Conservation (phyloP, 805 yeast genomes). For the Metschnikowia gelsemii region DNA sequence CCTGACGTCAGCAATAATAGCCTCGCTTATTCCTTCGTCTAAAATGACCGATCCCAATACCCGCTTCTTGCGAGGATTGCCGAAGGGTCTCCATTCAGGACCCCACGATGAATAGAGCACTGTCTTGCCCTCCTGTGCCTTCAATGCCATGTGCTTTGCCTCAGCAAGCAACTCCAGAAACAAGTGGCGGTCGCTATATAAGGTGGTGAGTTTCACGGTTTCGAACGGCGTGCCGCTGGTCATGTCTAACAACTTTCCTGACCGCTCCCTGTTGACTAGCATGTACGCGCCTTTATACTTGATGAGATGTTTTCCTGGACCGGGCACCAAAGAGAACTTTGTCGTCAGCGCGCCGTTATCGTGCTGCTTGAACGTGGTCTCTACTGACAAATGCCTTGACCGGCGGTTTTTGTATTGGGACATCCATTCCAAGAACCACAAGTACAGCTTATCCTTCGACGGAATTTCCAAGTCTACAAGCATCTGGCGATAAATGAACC, state of each 20-base stretch:
- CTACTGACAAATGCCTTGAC: slow-evolving; percentile 86
- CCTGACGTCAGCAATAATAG: slow-evolving; percentile 65
- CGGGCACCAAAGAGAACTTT: slow-evolving; percentile 88
- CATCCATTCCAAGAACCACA: slow-evolving; percentile 98
- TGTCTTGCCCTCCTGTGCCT: slow-evolving; percentile 86
- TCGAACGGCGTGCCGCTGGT: slow-evolving; percentile 93
- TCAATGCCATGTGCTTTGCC: slow-evolving; percentile 80
- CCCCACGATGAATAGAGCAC: slow-evolving; percentile 95
- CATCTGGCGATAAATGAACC: slow-evolving; percentile 74
- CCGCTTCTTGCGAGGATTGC: slow-evolving; percentile 89
- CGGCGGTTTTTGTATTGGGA: slow-evolving; percentile 69
- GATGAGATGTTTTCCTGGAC: slow-evolving; percentile 92
- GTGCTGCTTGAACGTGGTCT: slow-evolving; percentile 82
- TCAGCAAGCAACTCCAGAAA: slow-evolving; percentile 73
- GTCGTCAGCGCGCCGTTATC: slow-evolving; percentile 90
- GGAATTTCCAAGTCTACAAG: slow-evolving; percentile 92
- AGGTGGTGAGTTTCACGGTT: slow-evolving; percentile 89
- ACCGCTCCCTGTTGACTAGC: slow-evolving; percentile 84
- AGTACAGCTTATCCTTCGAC: slow-evolving; percentile 86
- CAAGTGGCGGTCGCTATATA: slow-evolving; percentile 74
- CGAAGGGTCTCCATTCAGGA: slow-evolving; percentile 98
- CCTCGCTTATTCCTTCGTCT: slow-evolving; percentile 70
- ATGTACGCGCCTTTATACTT: slow-evolving; percentile 84
- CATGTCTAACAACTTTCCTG: slow-evolving; percentile 84
- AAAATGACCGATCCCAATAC: slow-evolving; percentile 80